Evolutionary conservation across 2,329 filamentous ascomycete genomes (phyloP).

Genomic region (Sporothrix phasma): DNA sequence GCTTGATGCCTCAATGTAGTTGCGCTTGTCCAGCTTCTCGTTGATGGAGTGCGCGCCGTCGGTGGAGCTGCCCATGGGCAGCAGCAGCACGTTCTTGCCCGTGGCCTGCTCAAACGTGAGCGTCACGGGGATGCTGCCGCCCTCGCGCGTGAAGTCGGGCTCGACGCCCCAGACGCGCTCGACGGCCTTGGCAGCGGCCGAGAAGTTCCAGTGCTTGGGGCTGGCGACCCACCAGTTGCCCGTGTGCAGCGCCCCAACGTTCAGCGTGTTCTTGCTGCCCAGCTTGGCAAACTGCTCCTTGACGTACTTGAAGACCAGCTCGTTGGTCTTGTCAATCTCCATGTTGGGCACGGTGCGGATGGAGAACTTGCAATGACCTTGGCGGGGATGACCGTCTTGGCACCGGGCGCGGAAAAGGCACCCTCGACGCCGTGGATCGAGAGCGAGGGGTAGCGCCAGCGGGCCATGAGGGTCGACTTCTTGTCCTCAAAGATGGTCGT

Average conservation of each 20-base stretch:
- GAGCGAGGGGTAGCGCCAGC: conserved; percentile 90
- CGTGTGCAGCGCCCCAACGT: conserved; percentile 72
- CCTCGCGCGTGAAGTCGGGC: conserved; percentile 92
- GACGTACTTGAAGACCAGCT: conserved; percentile 73
- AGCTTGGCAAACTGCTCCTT: conserved; percentile 78
- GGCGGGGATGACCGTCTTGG: conserved; percentile 96
- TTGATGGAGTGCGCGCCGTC: conserved; percentile 97
- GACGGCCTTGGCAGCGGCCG: conserved; percentile 87
- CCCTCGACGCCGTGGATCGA: conserved; percentile 93
- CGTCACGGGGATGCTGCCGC: conserved; percentile 93
- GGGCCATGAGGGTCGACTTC: conserved; percentile 85
- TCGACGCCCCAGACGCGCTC: conserved; percentile 88
- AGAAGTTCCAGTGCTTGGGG: conserved; percentile 98
- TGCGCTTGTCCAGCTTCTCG: conserved; percentile 92
- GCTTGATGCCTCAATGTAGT: conserved; percentile 97
- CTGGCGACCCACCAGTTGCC: conserved; percentile 99
- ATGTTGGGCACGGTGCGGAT: conserved; percentile 97
- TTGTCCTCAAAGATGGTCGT: conserved; percentile 83
- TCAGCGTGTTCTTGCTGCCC: conserved; percentile 82
- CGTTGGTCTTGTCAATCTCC: conserved; percentile 84
- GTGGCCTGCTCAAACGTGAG: conserved; percentile 96
- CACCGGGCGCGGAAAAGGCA: conserved; percentile 83
- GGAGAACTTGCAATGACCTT: conserved; percentile 97
- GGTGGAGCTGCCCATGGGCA: conserved; percentile 96
- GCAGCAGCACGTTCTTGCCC: conserved; percentile 89